phyloP scores from a whole-genome alignment of 2,329 filamentous ascomycete species.

The Neofusicoccum cordaticola region DNA sequence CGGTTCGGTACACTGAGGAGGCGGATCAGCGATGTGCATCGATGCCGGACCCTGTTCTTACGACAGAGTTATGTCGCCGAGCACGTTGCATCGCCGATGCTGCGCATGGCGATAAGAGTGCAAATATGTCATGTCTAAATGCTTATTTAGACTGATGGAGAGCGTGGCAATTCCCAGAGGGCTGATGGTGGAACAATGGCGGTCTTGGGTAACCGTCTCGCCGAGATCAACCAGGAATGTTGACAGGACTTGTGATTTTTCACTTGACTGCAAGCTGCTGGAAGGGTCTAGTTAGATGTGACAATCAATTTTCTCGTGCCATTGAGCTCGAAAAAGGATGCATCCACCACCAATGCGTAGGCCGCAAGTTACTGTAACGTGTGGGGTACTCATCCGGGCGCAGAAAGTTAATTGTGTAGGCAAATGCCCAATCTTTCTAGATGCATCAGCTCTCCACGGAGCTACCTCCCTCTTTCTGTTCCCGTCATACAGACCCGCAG shows the following conservation, averaged over 20 bases:
- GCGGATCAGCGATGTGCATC: background rate
- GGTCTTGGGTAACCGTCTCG: no score
- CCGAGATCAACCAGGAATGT: no score
- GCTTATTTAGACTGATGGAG: background rate
- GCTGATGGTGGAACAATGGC: background rate
- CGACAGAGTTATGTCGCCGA: background rate
- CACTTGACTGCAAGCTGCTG: background rate
- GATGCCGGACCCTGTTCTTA: background rate
- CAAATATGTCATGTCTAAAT: background rate
- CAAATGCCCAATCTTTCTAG: no score
- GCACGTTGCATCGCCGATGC: background rate
- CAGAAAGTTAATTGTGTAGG: no score
- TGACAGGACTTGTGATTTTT: background rate
- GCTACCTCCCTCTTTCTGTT: no score
- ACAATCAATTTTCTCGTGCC: background rate
- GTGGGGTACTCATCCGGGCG: no score
- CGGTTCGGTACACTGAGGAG: background rate
- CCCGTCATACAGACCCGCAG: no score
- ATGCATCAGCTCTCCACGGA: no score
- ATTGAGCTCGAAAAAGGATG: background rate
- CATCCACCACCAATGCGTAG: no score
- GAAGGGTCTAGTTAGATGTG: background rate
- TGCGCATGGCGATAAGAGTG: background rate
- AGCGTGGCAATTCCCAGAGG: background rate
- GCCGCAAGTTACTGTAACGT: no score